Percentiles rank a stretch among this genome's conserved stretches.
These are phyloP conservation scores for Hippophae rhamnoides DNA, from an alignment of 306 rosid species.

Conservation along the genomic window DNA sequence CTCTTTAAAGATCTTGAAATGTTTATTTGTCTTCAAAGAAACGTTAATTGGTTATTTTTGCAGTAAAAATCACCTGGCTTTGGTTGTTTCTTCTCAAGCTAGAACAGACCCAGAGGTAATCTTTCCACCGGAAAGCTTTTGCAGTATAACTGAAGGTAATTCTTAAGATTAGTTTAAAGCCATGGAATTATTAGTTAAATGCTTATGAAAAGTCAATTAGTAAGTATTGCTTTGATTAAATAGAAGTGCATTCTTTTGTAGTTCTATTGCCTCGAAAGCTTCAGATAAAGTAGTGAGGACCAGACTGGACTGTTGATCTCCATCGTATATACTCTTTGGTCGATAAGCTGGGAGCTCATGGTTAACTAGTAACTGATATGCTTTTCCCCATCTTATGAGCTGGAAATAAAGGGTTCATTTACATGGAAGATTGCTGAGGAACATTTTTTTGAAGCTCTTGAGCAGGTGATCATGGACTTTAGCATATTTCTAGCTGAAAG, in stretches of 20 bases:
- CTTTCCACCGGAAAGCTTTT: constrained; percentile 55
- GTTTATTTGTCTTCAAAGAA: constrained; percentile 11
- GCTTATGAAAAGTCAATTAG: neutral
- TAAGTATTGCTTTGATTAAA: neutral
- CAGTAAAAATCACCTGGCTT: constrained; percentile 57
- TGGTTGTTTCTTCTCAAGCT: constrained; percentile 44
- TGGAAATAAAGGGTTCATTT: constrained; percentile 6
- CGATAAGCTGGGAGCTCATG: constrained; percentile 2
- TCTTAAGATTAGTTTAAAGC: neutral
- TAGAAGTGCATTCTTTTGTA: constrained; percentile 19
- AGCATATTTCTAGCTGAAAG: neutral
- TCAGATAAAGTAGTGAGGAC: constrained; percentile 23
- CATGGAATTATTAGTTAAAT: neutral
- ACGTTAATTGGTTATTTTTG: constrained; percentile 23
- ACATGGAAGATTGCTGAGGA: constrained; percentile 27
- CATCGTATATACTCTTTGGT: constrained; percentile 11
- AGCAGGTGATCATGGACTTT: constrained; percentile 8
- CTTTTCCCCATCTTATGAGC: neutral
- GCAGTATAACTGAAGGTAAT: constrained; percentile 62
- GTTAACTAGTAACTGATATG: neutral
- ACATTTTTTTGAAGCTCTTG: constrained; percentile 13
- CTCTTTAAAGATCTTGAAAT: constrained; percentile 6
- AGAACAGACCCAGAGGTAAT: constrained; percentile 36
- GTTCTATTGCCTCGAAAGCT: constrained; percentile 50
- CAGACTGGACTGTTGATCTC: neutral